Evolutionary conservation across 371 early-diverging fungal genomes (phyloP), one percentile per base, ranked within the genome.

Genomic region (Actinomucor elegans): DNA sequence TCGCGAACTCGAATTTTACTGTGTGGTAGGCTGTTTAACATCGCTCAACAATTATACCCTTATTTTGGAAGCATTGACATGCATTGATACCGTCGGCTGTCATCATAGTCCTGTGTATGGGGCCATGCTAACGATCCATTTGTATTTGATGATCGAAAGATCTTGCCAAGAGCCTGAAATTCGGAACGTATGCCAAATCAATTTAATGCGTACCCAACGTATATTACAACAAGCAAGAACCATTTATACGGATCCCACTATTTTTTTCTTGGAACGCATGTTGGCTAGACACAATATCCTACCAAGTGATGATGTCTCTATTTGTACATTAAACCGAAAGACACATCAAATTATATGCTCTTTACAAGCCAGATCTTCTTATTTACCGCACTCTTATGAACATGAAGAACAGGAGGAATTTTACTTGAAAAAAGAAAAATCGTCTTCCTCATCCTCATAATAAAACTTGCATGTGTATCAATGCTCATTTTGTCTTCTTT

Each of bases 101-200:
- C 58, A 61, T n/a, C 66, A 72, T n/a, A 63, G 57, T 14, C 76
- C 76, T 0, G 57, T 67, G 0, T 69, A 72, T 38, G 76, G 70
- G 3, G 35, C 50, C 12, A 38, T 61, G 20, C 21, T 67, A n/a
- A 64, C 64, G 2, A 43, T 57, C 9, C 57, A 64, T 17, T 34
- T 71, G 1, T 71, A 60, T 42, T 50, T 69, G 23, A 62, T 71
- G 48, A 35, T 75, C 21, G 45, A 49, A 17, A 45, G 31, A 11
- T 27, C 64, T 6, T 48, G 56, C 23, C 52, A 44, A 15, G 52
- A 68, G 23, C 35, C 47, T 1, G 62, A 75, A 21, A 55, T 72
- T 0, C 28, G 12, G 5, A 11, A 59, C 17, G 33, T 67, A 8
- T 75, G 72, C 37, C 76, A 59, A 32, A 61, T 69, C 28, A 67